A percentile compares a stretch with the other conserved stretches of the same genome.
These are phyloP conservation scores for Pyrenophora seminiperda DNA, from an alignment of 2,329 filamentous ascomycete species.

Conservation along the genomic window DNA sequence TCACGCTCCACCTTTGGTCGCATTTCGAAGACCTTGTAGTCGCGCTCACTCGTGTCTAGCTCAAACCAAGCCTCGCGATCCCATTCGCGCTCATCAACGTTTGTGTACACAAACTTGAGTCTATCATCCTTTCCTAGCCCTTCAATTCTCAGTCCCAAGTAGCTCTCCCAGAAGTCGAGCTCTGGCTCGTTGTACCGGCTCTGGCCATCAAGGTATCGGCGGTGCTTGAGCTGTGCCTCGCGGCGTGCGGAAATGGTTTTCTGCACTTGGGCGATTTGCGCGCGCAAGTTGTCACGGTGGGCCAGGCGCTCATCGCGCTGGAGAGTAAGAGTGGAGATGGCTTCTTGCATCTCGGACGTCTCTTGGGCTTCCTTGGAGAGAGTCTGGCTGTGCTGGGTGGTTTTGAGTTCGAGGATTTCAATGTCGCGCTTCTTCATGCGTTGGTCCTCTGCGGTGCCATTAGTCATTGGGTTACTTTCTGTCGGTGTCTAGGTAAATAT, in stretches of 20 bases:
- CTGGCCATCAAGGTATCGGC: slow-evolving; percentile 79
- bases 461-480: background rate
- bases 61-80: slow-evolving; percentile 93
- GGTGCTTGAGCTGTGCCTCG: slow-evolving; percentile 73
- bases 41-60: slow-evolving; percentile 76
- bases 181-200: slow-evolving; percentile 89
- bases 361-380: slow-evolving; percentile 79
- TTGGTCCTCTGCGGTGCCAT: slow-evolving; percentile 72
- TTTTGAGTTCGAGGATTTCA: slow-evolving; percentile 77
- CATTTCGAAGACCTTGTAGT: slow-evolving; percentile 83
- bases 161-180: slow-evolving; percentile 93
- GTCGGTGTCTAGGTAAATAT: slow-evolving; percentile 31
- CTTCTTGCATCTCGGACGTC: slow-evolving; percentile 66
- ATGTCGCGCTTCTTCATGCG: slow-evolving; percentile 88
- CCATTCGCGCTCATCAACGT: slow-evolving; percentile 85
- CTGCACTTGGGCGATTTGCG: slow-evolving; percentile 68
- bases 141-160: slow-evolving; percentile 86
- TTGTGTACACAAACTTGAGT: slow-evolving; percentile 86
- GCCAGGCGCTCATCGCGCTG: slow-evolving; percentile 61
- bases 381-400: slow-evolving; percentile 71
- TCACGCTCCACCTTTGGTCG: slow-evolving; percentile 82
- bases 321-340: slow-evolving; percentile 61
- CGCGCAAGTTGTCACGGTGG: slow-evolving; percentile 61
- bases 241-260: slow-evolving; percentile 70
- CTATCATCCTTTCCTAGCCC: slow-evolving; percentile 83